Evolutionary conservation across 2,329 filamentous ascomycete species (phyloP).

Genomic region (Trichophaea hybrida): DNA sequence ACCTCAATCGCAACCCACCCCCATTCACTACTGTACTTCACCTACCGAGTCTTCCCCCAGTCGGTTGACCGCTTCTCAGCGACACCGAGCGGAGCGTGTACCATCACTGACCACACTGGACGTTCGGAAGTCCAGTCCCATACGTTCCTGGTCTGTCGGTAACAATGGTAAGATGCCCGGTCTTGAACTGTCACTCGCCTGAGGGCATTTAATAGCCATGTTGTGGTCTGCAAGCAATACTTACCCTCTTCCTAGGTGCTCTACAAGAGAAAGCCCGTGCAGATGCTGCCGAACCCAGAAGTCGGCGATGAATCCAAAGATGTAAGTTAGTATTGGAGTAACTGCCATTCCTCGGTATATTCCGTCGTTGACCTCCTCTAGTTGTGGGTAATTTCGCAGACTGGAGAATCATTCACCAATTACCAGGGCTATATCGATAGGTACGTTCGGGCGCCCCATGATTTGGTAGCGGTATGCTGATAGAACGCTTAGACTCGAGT

Average conservation of each 20-base stretch:
- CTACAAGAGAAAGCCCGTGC: conserved; percentile 90
- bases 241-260: conserved; percentile 51
- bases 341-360: not conserved
- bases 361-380: conserved; percentile 31
- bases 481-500: conserved; percentile 56
- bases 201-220: not conserved
- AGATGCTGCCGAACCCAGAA: conserved; percentile 56
- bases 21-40: conserved; percentile 20
- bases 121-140: conserved; percentile 5
- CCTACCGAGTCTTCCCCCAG: conserved; percentile 32
- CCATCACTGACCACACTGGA: conserved; percentile 11
- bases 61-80: not conserved
- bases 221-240: not conserved
- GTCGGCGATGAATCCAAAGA: conserved; percentile 71
- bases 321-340: conserved; percentile 37
- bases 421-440: conserved; percentile 80
- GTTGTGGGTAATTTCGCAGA: conserved; percentile 86
- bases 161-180: not conserved
- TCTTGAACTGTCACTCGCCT: conserved; percentile 1
- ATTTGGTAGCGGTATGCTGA: conserved; percentile 27
- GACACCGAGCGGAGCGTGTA: conserved; percentile 10
- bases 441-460: conserved; percentile 38
- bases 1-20: conserved; percentile 24
- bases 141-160: not conserved
- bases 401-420: conserved; percentile 73